Base-by-base conservation (phyloP, 345 rosid genomes). In the Kernera saxatilis region DNA sequence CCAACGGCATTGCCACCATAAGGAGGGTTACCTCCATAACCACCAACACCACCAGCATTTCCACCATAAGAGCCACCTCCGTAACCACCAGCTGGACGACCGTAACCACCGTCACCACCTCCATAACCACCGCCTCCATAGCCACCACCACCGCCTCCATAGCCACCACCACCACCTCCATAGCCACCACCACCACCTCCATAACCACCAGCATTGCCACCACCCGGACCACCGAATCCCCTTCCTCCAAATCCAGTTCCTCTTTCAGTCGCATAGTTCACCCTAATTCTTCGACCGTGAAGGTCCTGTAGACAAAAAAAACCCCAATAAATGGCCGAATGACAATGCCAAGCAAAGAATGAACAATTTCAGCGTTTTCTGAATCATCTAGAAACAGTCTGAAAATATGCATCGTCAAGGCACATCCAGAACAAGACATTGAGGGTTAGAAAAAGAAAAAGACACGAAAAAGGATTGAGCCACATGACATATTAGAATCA, bases 211-310 rank as follows among this genome's bases (percentile, higher is more conserved):
- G 69, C 63, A 39, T 70, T 50, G 1, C 80, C 35, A 26, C 84
- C 83, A 37, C 75, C 69, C 37, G 84, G 62, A 0, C 72, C 80
- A 48, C 80, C 77, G 13, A 67, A 72, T n/a, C 88, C 84, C 48
- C 78, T 74, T 32, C 79, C 79, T 11, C 80, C 82, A 74, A 68
- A 76, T 43, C 82, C 80, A 36, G 86, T 75, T 59, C 83, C 72
- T 75, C 86, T 84, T 23, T 93, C 98, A 50, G 79, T 61, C 32
- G 98, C 98, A 65, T 79, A 87, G 74, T 93, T 85, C 70, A 93
- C 98, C 80, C 84, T 86, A 22, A 93, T 75, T 14, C 80, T 78
- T 63, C 96, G 92, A 36, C 98, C 98, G 68, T 85, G 88, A 58
- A 93, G 92, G 55, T 83, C 94, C 97, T 93, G 74, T 45, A 63